Evolutionary conservation across 2,329 filamentous ascomycete species (phyloP).

Genomic region (Fusarium pseudonygamai): DNA sequence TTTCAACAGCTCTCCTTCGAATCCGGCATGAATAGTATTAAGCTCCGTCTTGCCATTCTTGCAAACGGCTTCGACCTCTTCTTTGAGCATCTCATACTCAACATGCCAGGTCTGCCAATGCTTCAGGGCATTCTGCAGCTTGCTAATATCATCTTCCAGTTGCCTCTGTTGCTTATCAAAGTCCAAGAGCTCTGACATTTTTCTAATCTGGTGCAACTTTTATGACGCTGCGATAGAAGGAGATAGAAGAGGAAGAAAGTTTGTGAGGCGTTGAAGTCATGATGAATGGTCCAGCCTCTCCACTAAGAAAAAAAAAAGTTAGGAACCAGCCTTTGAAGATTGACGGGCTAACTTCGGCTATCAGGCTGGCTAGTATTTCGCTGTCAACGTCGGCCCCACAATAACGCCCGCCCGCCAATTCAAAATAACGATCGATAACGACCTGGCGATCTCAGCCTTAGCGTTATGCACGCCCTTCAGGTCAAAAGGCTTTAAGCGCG

Average conservation of each 20-base stretch:
- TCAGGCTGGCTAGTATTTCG: neutral
- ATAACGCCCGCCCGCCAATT: neutral
- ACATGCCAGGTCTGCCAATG: constrained; percentile 93
- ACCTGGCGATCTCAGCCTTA: constrained; percentile 1
- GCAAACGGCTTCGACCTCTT: constrained; percentile 73
- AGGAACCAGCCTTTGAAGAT: constrained; percentile 9
- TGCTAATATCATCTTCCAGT: constrained; percentile 76
- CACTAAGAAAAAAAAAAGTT: constrained; percentile 26
- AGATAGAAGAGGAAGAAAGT: constrained; percentile 15
- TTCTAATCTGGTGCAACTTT: constrained; percentile 21
- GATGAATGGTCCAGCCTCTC: constrained; percentile 20
- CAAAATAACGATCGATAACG: neutral
- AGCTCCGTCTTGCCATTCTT: constrained; percentile 60
- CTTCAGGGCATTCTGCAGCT: constrained; percentile 78
- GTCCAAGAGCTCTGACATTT: constrained; percentile 65
- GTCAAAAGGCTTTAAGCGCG: neutral
- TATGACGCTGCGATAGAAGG: constrained; percentile 4
- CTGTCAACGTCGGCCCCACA: neutral
- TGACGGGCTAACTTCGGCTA: constrained; percentile 43
- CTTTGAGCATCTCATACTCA: constrained; percentile 89
- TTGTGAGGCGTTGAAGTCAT: constrained; percentile 14
- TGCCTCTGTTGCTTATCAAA: constrained; percentile 79
- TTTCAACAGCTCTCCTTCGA: constrained; percentile 70
- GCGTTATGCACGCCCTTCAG: constrained; percentile 25
- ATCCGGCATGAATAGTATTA: constrained; percentile 64